Conservation (phyloP, 2,329 filamentous ascomycete species). For the Fusarium albosuccineum region DNA sequence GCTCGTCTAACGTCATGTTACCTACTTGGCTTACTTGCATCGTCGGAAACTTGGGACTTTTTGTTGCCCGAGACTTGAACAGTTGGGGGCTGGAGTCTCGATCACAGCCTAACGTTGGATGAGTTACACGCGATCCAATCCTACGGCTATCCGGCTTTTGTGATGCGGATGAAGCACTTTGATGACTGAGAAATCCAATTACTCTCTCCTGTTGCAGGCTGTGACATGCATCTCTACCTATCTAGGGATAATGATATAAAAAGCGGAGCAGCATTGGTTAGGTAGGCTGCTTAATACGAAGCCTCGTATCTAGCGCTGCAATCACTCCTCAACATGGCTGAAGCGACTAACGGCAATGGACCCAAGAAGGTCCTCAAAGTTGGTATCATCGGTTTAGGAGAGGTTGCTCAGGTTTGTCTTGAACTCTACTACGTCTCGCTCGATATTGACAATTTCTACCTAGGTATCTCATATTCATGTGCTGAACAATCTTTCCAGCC, state of each 20-base stretch:
- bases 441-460: conserved; percentile 38
- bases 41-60: background rate
- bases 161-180: background rate
- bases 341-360: background rate
- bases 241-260: background rate
- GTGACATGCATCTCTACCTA: no score
- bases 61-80: background rate
- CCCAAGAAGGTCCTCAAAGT: conserved; percentile 13
- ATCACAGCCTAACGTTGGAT: background rate
- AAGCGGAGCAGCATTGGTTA: background rate
- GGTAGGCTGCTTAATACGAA: background rate
- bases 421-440: no score
- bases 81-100: background rate
- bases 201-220: no score
- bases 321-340: conserved; percentile 5
- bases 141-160: background rate
- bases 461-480: conserved; percentile 67
- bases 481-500: conserved; percentile 57
- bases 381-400: conserved; percentile 24
- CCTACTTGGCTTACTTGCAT: conserved; percentile 1
- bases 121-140: background rate
- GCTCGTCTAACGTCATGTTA: background rate
- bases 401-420: conserved; percentile 25
- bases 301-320: background rate
- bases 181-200: no score